Evolutionary conservation across 2,329 filamentous ascomycete genomes (phyloP), one percentile per base, ranked within the genome.

Genomic region (Tolypocladium amazonense): DNA sequence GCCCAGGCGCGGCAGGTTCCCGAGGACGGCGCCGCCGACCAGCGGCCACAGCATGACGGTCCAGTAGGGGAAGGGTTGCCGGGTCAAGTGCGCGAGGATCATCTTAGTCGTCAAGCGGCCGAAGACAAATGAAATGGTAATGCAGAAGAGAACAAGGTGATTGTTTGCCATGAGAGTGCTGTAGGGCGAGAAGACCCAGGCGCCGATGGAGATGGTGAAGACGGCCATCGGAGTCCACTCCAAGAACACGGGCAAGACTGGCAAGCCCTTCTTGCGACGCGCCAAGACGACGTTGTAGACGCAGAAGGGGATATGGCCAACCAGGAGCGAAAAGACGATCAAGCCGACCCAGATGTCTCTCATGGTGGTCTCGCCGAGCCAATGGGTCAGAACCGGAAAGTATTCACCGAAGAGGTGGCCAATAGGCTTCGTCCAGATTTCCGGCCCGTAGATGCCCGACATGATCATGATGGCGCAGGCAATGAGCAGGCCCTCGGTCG

Each of bases 91-190:
- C 3, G 94, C 93, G 23, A 99, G 86, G 70, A 99, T 99, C 75
- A 97, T 97, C 79, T 97, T 99, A 45, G 94, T 99, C 0, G 94
- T 97, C 88, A 99, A 92, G 66, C 94, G 88, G 41, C 94, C 94
- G 73, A 99, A 97, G 61, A 97, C 94, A 68, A 97, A 92, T n/a
- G 90, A 89, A 81, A 97, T 89, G 61, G 90, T 96, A 62, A 96
- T 76, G 77, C 92, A 97, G 74, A 96, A 96, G 55, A 97, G 83
- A 14, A 95, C 86, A 1, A 99, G 83, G 69, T 94, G 89, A 76
- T 97, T 97, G 62, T 96, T 86, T 41, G 77, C 76, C 70, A 95
- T 82, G 43, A 99, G 76, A 14, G 84, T 87, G 61, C 92, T 96
- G 77, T 96, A 85, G 0, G 93, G 92, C 20, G 90, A 95, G 71